Conservation (phyloP, 495 filamentous ascomycete genomes). For the Penicillium psychrofluorescens region DNA sequence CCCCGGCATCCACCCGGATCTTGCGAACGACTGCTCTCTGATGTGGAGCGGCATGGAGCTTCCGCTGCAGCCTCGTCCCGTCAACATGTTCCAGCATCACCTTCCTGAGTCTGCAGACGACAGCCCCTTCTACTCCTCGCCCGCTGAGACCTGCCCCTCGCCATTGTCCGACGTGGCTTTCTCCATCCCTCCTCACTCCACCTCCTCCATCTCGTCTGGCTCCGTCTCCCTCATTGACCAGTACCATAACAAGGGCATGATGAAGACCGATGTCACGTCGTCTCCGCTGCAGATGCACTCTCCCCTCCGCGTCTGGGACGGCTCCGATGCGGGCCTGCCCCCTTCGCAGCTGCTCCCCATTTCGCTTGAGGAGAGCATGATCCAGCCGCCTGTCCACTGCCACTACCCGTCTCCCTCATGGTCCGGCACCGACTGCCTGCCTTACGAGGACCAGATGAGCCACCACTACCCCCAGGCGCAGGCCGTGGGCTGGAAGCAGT, state of each 20-base stretch:
- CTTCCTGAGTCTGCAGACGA: conserved; percentile 34
- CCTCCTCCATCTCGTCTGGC: conserved; percentile 31
- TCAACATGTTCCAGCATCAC: conserved; percentile 26
- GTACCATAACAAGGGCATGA: conserved; percentile 24
- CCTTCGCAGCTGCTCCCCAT: conserved; percentile 27
- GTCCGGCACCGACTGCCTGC: conserved; percentile 28
- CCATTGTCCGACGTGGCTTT: conserved; percentile 33
- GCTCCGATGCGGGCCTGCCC: conserved; percentile 17
- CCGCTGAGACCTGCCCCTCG: conserved; percentile 37
- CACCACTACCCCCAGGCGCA: conserved; percentile 20
- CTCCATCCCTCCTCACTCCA: conserved; percentile 29
- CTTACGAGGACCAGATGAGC: conserved; percentile 30
- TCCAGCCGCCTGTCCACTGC: conserved; percentile 24
- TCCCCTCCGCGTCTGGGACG: conserved; percentile 26
- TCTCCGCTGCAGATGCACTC: conserved; percentile 32
- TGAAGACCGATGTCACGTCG: conserved; percentile 28
- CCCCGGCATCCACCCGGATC: conserved; percentile 33
- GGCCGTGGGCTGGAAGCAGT: conserved; percentile 16
- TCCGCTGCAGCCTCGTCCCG: conserved; percentile 25
- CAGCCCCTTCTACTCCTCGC: conserved; percentile 34
- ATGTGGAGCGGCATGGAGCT: conserved; percentile 34
- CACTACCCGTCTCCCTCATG: conserved; percentile 37
- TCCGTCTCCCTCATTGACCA: conserved; percentile 27
- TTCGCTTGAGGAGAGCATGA: conserved; percentile 27
- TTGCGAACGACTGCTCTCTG: conserved; percentile 28